Base-by-base conservation (phyloP, 495 filamentous ascomycete genomes). In the Aspergillus wentii region DNA sequence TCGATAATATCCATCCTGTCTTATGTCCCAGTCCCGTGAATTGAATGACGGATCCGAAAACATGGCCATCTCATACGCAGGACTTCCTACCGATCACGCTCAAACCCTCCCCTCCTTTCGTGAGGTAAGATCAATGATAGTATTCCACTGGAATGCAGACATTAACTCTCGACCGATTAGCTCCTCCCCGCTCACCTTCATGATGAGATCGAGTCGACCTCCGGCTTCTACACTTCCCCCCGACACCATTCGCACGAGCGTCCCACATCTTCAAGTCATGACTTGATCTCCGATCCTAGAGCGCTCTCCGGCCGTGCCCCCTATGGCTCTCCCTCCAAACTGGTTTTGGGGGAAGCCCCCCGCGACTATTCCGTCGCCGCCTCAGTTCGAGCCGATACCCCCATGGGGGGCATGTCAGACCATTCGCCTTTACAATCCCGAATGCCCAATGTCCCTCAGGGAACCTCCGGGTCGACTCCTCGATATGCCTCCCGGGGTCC, bases 31-130 rank as follows among this genome's bases (percentile, higher is more conserved):
- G 53, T 45, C 54, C 54, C 59, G 53, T 41, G 51, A 57, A 44
- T 33, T 48, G 43, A 55, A 61, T 52, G 53, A 64, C 44, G 60
- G 56, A 52, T 56, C 60, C 51, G 51, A 43, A 35, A 52, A 62
- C 40, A 71, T 71, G 65, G 60, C 65, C 49, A 61, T 65, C 52
- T 61, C 67, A 28, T 71, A 71, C 41, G 51, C 62, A 42, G 61
- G 57, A 39, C 49, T 61, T 26, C 43, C 62, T 36, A 46, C 63
- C 38, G 55, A 59, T 46, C 55, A 61, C 37, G 48, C 53, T 30
- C 65, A 63, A 44, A 59, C 61, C 15, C 57, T 71, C 14, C 67
- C 67, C 30, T 68, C 67, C 36, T 69, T 71, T 41, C 58, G 67
- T 33, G 65, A 71, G 52, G 67, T 71, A 37, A 57, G 10, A 29